These are phyloP conservation scores for Gloeopeniophorella convolvens DNA, from an alignment of 768 basidiomycete genomes.

Conservation along the genomic window DNA sequence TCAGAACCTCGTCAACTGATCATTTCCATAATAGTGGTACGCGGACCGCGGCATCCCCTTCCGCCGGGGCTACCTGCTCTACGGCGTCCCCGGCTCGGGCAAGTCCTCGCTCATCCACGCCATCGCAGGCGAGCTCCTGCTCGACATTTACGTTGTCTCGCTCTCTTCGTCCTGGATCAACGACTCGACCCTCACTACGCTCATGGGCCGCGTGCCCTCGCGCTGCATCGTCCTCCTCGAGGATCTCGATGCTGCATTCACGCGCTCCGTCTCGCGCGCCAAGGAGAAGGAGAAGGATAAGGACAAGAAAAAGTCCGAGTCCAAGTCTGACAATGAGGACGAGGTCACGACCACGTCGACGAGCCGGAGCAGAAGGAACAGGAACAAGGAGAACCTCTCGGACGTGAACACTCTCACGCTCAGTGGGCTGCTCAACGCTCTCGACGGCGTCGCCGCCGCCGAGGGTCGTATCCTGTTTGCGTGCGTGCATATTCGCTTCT, in stretches of 20 bases:
- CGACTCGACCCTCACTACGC: conserved; percentile 75
- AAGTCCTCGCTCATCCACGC: conserved; percentile 85
- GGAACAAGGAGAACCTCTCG: conserved; percentile 52
- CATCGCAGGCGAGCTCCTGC: conserved; percentile 80
- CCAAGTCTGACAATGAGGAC: conserved; percentile 32
- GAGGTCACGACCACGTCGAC: conserved; percentile 30
- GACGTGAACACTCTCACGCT: conserved; percentile 78
- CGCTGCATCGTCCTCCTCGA: conserved; percentile 84
- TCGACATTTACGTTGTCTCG: conserved; percentile 90
- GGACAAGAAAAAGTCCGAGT: conserved; percentile 29
- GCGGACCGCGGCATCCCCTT: conserved; percentile 91
- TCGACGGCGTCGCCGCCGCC: conserved; percentile 82
- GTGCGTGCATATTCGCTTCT: conserved; percentile 40
- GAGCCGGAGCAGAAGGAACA: conserved; percentile 37
- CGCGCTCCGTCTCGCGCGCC: conserved; percentile 64
- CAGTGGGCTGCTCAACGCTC: conserved; percentile 75
- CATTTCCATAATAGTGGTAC: conserved; percentile 56
- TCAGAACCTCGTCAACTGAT: conserved; percentile 8
- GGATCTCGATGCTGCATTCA: conserved; percentile 87
- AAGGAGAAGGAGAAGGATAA: conserved; percentile 43
- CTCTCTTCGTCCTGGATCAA: conserved; percentile 83
- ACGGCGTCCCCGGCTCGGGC: conserved; percentile 81
- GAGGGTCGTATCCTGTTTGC: conserved; percentile 88
- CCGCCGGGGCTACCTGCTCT: conserved; percentile 79
- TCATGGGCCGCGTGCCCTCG: conserved; percentile 84